Conservation (phyloP, 2,329 filamentous ascomycete species). For the Cordyceps cateniannulata region DNA sequence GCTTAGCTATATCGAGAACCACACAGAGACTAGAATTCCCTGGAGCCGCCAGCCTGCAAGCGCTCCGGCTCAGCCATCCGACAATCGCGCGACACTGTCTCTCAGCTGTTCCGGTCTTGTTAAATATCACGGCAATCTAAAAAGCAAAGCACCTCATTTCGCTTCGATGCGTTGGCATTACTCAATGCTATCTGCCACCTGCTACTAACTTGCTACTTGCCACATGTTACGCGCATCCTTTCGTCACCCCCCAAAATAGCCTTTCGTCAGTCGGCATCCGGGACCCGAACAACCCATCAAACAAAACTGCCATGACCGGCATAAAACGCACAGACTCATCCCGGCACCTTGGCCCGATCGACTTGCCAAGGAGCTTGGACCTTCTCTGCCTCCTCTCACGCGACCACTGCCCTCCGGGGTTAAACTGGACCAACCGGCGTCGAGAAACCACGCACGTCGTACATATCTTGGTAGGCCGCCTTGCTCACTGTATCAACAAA, state of each 20-base stretch:
- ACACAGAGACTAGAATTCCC: background rate
- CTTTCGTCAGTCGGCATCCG: background rate
- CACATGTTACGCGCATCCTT: background rate
- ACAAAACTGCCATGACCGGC: background rate
- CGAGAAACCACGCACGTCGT: background rate
- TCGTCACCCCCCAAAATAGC: background rate
- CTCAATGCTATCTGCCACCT: background rate
- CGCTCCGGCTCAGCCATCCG: too few species aligned
- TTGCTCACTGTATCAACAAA: background rate
- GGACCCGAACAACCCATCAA: background rate
- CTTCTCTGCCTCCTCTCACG: background rate
- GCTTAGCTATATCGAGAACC: background rate
- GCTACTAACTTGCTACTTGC: background rate
- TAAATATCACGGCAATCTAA: background rate
- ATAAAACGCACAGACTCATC: background rate
- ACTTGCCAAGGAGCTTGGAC: slow-evolving; percentile 2
- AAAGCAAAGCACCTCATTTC: background rate
- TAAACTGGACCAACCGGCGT: background rate
- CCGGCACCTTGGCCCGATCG: slow-evolving; percentile 2
- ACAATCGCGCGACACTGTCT: too few species aligned
- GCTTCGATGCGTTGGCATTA: too few species aligned
- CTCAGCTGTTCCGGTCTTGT: background rate
- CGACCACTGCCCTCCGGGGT: background rate
- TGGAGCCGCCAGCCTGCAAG: background rate
- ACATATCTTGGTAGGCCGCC: background rate